Evolutionary conservation across 495 filamentous ascomycete genomes (phyloP), one percentile per base, ranked within the genome.

Genomic region (Patellaria atrata): DNA sequence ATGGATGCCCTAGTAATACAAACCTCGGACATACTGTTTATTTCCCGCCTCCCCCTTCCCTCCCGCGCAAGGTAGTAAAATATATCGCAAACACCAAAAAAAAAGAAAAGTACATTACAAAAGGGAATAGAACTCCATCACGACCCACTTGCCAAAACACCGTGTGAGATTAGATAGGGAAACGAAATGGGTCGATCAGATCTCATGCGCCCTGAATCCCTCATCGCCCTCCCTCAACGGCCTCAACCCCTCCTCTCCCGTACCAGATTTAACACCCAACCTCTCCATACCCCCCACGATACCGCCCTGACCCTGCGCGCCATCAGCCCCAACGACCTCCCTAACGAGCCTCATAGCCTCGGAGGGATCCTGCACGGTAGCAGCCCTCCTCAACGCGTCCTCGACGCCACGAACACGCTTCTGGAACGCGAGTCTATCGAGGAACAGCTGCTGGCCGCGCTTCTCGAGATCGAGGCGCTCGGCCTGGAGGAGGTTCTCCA

Each of bases 381-480:
- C 31, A 24, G 45, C 42, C 23, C 39, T 41, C 41, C 39, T 45
- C 1, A 35, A 59, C n/a, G 65, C 68, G 30, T 84, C 82, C 58
- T 94, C 79, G 0, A 81, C 75, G 43, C 85, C 75, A 43, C 72
- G 65, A 10, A 94, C 79, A 36, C 84, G 67, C 59, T 81, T 79
- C 68, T 89, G 83, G 60, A 94, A 91, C 2, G 77, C 67, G 30
- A 96, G 64, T 8, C 91, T 70, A 55, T 97, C 89, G 5, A 94
- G 61, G 66, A 94, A 94, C 16, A 97, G 66, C 56, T 93, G 82
- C 54, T 93, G 84, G 9, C 89, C 71, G 3, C 78, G 79, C 31
- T 84, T 68, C 58, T 96, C 89, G 2, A 97, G 66, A 54, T 97
- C 91, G 24, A 85, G 71, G 32, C 86, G 76, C 59, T 97, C 91